Evolutionary conservation across 495 filamentous ascomycete species (phyloP).

Genomic region (Clavariopsis aquatica): DNA sequence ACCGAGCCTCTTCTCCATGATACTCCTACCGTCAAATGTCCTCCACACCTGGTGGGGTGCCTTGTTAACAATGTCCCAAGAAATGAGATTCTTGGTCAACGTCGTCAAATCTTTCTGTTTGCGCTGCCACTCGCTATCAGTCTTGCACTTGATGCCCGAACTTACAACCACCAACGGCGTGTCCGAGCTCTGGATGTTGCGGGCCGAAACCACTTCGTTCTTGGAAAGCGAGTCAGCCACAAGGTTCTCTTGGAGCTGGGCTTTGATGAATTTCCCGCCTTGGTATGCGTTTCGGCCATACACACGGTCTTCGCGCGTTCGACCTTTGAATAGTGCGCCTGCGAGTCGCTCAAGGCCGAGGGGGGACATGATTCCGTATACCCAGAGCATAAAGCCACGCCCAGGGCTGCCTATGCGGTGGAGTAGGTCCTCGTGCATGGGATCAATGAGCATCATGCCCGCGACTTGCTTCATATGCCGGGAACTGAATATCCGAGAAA

Average conservation of each 20-base stretch:
- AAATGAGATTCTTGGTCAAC: constrained; percentile 70
- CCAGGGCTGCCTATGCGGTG: constrained; percentile 61
- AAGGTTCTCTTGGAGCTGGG: constrained; percentile 88
- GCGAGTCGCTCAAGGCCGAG: constrained; percentile 77
- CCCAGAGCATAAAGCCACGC: constrained; percentile 82
- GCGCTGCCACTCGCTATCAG: constrained; percentile 69
- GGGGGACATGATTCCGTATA: constrained; percentile 78
- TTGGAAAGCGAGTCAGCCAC: constrained; percentile 79
- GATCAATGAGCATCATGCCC: constrained; percentile 83
- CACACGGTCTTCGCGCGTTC: constrained; percentile 78
- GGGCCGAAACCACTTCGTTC: constrained; percentile 74
- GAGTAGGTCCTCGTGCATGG: constrained; percentile 82
- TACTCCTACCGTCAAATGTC: constrained; percentile 62
- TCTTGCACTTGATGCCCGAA: constrained; percentile 62
- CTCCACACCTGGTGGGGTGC: constrained; percentile 89
- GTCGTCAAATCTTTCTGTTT: constrained; percentile 80
- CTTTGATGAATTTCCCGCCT: constrained; percentile 76
- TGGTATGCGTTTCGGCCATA: constrained; percentile 77
- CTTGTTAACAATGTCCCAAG: constrained; percentile 83
- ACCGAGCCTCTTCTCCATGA: constrained; percentile 69
- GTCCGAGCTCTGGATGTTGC: constrained; percentile 71
- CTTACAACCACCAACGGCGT: constrained; percentile 80
- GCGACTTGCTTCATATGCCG: constrained; percentile 69
- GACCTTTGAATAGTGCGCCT: constrained; percentile 76
- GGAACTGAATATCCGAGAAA: constrained; percentile 84